These are phyloP conservation scores for Colletotrichum falcatum DNA, from an alignment of 2,329 filamentous ascomycete genomes.

Conservation along the genomic window DNA sequence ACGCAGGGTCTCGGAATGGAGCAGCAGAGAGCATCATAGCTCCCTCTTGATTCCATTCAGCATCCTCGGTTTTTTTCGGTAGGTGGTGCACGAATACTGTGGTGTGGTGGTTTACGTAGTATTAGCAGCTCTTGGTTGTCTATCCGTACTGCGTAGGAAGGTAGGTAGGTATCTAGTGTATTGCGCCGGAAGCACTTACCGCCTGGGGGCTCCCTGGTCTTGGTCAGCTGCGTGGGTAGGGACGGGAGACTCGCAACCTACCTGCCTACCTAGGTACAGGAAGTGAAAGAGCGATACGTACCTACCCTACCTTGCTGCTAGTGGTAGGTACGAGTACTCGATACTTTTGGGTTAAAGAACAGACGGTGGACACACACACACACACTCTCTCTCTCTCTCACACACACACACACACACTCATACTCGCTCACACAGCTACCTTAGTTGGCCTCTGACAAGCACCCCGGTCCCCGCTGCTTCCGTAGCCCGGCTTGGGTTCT, in stretches of 20 bases:
- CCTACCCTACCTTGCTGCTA: no score
- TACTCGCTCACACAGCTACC: not conserved
- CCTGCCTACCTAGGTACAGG: no score
- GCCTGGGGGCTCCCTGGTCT: slow-evolving; percentile 19
- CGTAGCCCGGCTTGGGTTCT: slow-evolving; percentile 37
- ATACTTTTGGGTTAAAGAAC: slow-evolving; percentile 2
- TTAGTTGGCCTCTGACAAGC: slow-evolving; percentile 39
- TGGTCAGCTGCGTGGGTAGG: slow-evolving; percentile 37
- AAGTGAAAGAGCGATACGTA: not conserved
- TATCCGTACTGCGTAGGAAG: no score
- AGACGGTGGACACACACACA: slow-evolving; percentile 1
- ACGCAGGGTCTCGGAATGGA: slow-evolving; percentile 30
- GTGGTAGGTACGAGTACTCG: slow-evolving; percentile 10
- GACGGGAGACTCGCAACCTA: slow-evolving; percentile 11
- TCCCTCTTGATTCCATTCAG: slow-evolving; percentile 26
- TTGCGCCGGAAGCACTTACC: slow-evolving; percentile 27
- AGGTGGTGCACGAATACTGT: no score
- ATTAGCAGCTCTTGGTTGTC: no score
- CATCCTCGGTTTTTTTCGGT: not conserved
- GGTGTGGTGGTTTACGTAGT: no score
- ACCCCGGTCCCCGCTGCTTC: slow-evolving; percentile 41
- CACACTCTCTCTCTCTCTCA: not conserved
- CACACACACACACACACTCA: not conserved
- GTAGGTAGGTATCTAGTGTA: not conserved
- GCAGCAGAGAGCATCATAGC: slow-evolving; percentile 36